Conservation (phyloP, 1,139 yeast species). For the Lodderomyces margitis region DNA sequence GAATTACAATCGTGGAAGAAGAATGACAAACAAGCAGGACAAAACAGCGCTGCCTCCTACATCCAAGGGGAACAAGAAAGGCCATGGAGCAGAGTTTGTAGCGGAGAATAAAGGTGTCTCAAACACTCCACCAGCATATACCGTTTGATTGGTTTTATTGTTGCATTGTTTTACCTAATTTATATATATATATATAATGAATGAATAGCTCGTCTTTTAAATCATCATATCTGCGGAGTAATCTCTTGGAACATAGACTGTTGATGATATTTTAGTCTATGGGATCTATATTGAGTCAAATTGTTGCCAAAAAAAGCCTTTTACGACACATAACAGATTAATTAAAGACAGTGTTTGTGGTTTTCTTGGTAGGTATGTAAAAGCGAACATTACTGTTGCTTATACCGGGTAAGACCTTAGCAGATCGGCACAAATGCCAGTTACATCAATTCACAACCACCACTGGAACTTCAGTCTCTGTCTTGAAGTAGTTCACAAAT, state of each 20-base stretch:
- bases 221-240: no score
- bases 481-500: conserved; percentile 32
- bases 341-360: no score
- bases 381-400: conserved; percentile 41
- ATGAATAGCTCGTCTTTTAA: no score
- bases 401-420: no score
- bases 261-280: no score
- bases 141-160: not conserved
- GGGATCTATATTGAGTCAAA: no score
- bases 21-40: conserved; percentile 6
- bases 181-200: no score
- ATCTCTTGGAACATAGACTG: no score
- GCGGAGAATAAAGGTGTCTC: not conserved
- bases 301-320: no score
- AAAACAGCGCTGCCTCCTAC: conserved; percentile 7
- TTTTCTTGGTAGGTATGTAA: no score
- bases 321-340: no score
- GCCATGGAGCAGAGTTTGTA: not conserved
- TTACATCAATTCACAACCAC: conserved; percentile 32
- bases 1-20: not conserved
- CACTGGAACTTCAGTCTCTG: conserved; percentile 22
- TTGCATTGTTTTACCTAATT: no score
- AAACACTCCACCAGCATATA: conserved; percentile 5
- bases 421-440: conserved; percentile 22
- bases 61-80: not conserved